Percentiles rank a stretch among this genome's conserved stretches.
phyloP scores from a whole-genome alignment of 2,329 filamentous ascomycete species.

The Fusarium protoensiforme region DNA sequence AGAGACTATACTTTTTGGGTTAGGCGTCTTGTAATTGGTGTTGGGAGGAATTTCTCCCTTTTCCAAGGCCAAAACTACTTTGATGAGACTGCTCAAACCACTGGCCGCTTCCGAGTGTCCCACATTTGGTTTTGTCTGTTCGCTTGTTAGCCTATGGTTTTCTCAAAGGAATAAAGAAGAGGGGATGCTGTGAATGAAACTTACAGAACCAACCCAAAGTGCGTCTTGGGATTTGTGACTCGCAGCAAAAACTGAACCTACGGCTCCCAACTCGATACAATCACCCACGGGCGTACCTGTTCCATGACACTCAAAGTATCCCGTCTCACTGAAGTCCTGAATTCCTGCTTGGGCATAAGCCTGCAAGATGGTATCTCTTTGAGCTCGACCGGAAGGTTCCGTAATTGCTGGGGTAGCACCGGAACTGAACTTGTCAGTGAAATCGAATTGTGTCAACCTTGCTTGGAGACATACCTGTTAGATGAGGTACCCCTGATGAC shows the following conservation, averaged over 20 bases:
- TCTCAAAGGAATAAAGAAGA: not conserved
- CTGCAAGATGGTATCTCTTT: constrained; percentile 50
- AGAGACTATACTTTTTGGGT: constrained; percentile 36
- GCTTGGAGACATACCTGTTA: constrained; percentile 50
- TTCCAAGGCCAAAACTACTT: constrained; percentile 41
- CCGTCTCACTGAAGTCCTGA: constrained; percentile 37
- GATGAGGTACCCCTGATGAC: constrained; percentile 60
- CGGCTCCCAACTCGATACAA: constrained; percentile 45
- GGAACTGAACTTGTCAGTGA: constrained; percentile 49
- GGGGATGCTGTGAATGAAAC: constrained; percentile 42
- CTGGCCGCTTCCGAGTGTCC: constrained; percentile 45
- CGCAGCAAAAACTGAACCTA: constrained; percentile 46
- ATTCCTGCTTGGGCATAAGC: constrained; percentile 37
- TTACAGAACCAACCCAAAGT: constrained; percentile 58
- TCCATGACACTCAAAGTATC: constrained; percentile 46
- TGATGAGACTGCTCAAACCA: constrained; percentile 44
- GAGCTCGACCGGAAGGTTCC: constrained; percentile 58
- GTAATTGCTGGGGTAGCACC: constrained; percentile 62
- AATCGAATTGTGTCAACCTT: constrained; percentile 39
- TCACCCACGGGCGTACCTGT: constrained; percentile 46
- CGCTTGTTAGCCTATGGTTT: constrained; percentile 38
- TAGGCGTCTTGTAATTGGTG: constrained; percentile 37
- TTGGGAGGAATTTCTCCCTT: constrained; percentile 43
- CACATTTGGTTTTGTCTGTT: constrained; percentile 40
- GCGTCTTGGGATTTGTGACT: constrained; percentile 34